Evolutionary conservation across 208 protist genomes (phyloP), one percentile per base, ranked within the genome.

Genomic region (Crithidia fasciculata): DNA sequence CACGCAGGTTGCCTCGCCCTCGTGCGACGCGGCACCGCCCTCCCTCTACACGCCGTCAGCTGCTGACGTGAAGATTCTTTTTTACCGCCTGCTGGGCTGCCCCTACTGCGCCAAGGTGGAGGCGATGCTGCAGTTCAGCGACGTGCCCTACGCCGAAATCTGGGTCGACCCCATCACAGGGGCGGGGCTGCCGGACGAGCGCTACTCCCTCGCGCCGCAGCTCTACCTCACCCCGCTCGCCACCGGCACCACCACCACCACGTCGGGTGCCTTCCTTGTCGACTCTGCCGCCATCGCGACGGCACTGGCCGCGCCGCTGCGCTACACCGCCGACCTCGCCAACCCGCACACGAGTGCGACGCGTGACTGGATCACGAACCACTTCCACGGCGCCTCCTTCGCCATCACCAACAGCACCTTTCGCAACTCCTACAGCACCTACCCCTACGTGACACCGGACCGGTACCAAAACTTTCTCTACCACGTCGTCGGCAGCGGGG

Each of bases 51-150:
- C 60, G 12, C 40, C 59, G 43, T 80, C 56, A n/a, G 60, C 44
- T 41, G 71, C 58, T 0, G 85, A 89, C 54, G 75, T 87, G 55
- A 68, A 78, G 56, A 10, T 93, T 10, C 77, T 81, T 19, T 78
- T 97, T 15, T 95, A 94, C 72, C 84, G 86, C 0, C 80, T 95
- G 4, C 78, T 92, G 13, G 88, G 90, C 39, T 97, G 93, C 69
- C 93, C 93, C 4, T 95, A 90, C 72, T 97, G 89, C 64, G 90
- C 83, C 16, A 97, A 95, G 74, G 89, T 97, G 50, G 78, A 94
- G 69, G 81, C 84, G 28, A 68, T 96, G 41, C 81, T 97, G 44
- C 75, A 75, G 60, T 91, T 82, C 61, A 56, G 89, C 67, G 58
- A 76, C 67, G 87, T 97, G 3, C 85, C 91, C 3, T 97, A 92